phyloP scores from a whole-genome alignment of 345 rosid species.

The Physaria fendleri region DNA sequence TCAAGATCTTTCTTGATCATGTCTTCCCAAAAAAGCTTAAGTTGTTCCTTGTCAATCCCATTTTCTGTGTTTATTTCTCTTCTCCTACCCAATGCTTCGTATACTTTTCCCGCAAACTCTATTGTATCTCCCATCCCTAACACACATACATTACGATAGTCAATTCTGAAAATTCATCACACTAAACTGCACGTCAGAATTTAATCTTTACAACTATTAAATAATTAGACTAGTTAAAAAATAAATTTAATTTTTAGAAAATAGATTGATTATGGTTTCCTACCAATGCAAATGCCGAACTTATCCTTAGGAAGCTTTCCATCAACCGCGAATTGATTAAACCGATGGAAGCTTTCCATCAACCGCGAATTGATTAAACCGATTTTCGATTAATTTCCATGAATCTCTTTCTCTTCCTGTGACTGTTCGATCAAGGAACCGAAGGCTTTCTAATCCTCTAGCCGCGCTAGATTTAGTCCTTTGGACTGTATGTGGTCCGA shows the following conservation, averaged over 20 bases:
- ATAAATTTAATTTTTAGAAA: too few species aligned
- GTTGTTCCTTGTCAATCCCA: slow-evolving; percentile 59
- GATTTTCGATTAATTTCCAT: slow-evolving; percentile 70
- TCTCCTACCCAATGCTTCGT: slow-evolving; percentile 65
- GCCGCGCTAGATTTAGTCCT: slow-evolving; percentile 58
- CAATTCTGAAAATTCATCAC: too few species aligned
- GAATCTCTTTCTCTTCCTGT: slow-evolving; percentile 72
- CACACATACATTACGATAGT: too few species aligned
- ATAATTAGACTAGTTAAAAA: too few species aligned
- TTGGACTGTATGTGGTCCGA: slow-evolving; percentile 24
- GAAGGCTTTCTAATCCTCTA: slow-evolving; percentile 66
- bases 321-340: slow-evolving; percentile 47
- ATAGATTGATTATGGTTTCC: not conserved
- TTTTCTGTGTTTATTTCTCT: slow-evolving; percentile 38
- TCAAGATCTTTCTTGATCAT: slow-evolving; percentile 72
- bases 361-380: slow-evolving; percentile 54
- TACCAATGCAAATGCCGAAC: slow-evolving; percentile 76
- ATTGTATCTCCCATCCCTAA: slow-evolving; percentile 81
- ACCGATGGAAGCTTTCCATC: slow-evolving; percentile 55
- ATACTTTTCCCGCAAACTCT: slow-evolving; percentile 71
- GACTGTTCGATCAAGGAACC: slow-evolving; percentile 66
- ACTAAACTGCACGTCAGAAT: too few species aligned
- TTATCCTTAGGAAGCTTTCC: slow-evolving; percentile 57
- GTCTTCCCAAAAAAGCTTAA: slow-evolving; percentile 75
- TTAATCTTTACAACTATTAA: too few species aligned